Evolutionary conservation across 2,329 filamentous ascomycete species (phyloP).

Genomic region (Bisporella sp.): DNA sequence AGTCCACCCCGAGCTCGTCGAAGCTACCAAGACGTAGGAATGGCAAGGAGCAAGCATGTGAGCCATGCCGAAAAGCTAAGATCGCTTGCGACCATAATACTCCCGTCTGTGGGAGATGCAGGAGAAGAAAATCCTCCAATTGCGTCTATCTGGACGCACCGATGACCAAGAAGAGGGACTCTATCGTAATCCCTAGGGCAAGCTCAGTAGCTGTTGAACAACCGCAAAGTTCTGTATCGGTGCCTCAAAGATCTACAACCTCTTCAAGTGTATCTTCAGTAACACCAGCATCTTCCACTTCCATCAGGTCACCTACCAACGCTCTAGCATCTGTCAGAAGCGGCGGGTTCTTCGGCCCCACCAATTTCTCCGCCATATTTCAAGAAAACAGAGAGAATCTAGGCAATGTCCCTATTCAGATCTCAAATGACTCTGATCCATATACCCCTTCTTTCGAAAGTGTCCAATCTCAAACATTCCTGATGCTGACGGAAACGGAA

Average conservation of each 20-base stretch:
- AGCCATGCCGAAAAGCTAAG: constrained; percentile 23
- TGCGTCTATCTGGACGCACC: constrained; percentile 22
- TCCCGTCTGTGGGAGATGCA: constrained; percentile 21
- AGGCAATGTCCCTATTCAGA: constrained; percentile 17
- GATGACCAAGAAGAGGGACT: constrained; percentile 15
- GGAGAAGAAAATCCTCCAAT: constrained; percentile 17
- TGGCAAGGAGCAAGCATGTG: constrained; percentile 20
- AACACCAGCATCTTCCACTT: not conserved
- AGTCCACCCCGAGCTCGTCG: no score
- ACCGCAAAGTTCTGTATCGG: no score
- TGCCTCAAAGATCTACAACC: constrained; percentile 9
- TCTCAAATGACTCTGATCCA: constrained; percentile 19
- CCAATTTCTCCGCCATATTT: constrained; percentile 26
- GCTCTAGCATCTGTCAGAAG: not conserved
- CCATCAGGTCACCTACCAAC: not conserved
- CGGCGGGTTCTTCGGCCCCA: constrained; percentile 22
- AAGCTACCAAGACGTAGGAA: constrained; percentile 18
- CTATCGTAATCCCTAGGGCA: not conserved
- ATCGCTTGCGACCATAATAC: constrained; percentile 22
- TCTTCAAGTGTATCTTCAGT: not conserved
- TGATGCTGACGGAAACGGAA: constrained; percentile 19
- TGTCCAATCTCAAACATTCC: constrained; percentile 22
- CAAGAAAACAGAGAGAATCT: constrained; percentile 22
- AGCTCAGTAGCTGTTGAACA: no score
- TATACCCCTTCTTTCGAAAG: constrained; percentile 15